phyloP scores from a whole-genome alignment of 202 grass and related monocot genomes.

The Saccharum hybrid region DNA sequence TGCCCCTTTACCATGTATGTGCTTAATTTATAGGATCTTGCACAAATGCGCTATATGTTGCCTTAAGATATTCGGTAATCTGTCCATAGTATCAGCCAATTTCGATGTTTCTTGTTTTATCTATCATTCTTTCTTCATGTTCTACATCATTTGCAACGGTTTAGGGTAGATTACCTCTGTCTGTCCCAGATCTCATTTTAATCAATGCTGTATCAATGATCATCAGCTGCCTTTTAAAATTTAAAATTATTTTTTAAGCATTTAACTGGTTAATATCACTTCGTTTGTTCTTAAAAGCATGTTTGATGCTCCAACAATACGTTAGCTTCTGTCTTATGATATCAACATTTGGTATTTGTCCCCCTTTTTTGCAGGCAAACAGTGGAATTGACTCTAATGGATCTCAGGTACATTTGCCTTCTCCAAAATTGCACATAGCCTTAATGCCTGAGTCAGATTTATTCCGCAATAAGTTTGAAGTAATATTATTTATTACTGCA shows the following conservation, averaged over 20 bases:
- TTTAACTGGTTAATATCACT: neutral
- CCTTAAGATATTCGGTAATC: neutral
- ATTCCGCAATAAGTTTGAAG: neutral
- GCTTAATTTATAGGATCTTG: constrained; percentile 14
- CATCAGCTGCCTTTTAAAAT: neutral
- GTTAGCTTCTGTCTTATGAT: neutral
- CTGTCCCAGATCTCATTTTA: neutral
- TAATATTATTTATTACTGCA: neutral
- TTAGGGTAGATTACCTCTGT: constrained; percentile 16
- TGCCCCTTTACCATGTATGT: neutral
- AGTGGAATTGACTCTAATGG: constrained; percentile 90
- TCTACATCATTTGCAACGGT: neutral
- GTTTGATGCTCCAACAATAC: neutral
- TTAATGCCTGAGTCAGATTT: constrained; percentile 7
- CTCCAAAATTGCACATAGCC: neutral
- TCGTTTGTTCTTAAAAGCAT: neutral
- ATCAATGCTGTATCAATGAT: neutral
- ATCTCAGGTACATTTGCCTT: constrained; percentile 69
- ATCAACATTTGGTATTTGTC: neutral
- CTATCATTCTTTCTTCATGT: neutral
- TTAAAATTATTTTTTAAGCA: constrained; percentile 4
- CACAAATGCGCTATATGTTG: constrained; percentile 1
- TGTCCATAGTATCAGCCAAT: neutral
- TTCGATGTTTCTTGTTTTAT: neutral
- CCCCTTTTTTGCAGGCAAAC: constrained; percentile 71